phyloP scores from a whole-genome alignment of 169 alveolate species.

The Plasmodium berghei region DNA sequence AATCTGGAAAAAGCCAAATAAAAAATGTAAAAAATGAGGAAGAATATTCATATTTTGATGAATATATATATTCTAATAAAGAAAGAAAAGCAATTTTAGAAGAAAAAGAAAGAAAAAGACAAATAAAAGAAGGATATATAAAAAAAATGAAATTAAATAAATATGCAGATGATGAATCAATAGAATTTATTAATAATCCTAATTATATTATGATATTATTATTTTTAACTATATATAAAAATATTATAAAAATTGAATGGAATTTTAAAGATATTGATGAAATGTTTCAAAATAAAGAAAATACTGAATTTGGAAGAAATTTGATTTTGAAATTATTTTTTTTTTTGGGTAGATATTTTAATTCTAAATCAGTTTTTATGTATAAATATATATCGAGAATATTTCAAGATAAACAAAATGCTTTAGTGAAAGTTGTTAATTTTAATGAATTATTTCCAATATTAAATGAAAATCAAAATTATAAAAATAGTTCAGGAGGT shows the following conservation, averaged over 20 bases:
- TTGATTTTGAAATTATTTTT: slow-evolving; percentile 53
- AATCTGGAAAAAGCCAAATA: not conserved
- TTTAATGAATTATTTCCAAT: slow-evolving; percentile 62
- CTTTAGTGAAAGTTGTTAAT: slow-evolving; percentile 37
- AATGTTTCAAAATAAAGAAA: slow-evolving; percentile 73
- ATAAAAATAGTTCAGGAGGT: slow-evolving; percentile 18
- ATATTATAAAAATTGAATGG: slow-evolving; percentile 66
- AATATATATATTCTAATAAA: not conserved
- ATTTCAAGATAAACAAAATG: slow-evolving; percentile 48
- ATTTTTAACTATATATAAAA: slow-evolving; percentile 60
- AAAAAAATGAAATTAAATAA: slow-evolving; percentile 55
- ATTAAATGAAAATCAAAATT: slow-evolving; percentile 4
- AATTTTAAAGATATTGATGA: slow-evolving; percentile 74
- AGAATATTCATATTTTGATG: slow-evolving; percentile 27
- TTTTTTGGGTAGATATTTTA: slow-evolving; percentile 61
- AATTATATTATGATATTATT: slow-evolving; percentile 63
- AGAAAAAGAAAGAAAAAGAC: slow-evolving; percentile 41
- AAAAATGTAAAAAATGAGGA: slow-evolving; percentile 4
- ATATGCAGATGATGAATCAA: slow-evolving; percentile 74
- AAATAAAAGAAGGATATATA: slow-evolving; percentile 39
- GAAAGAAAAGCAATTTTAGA: slow-evolving; percentile 32
- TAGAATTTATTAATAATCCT: slow-evolving; percentile 54
- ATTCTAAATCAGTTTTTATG: slow-evolving; percentile 72
- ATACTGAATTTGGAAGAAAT: slow-evolving; percentile 65
- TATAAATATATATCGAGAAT: slow-evolving; percentile 68